Base-by-base conservation (phyloP, 768 basidiomycete species). In the Lentinula aciculospora region DNA sequence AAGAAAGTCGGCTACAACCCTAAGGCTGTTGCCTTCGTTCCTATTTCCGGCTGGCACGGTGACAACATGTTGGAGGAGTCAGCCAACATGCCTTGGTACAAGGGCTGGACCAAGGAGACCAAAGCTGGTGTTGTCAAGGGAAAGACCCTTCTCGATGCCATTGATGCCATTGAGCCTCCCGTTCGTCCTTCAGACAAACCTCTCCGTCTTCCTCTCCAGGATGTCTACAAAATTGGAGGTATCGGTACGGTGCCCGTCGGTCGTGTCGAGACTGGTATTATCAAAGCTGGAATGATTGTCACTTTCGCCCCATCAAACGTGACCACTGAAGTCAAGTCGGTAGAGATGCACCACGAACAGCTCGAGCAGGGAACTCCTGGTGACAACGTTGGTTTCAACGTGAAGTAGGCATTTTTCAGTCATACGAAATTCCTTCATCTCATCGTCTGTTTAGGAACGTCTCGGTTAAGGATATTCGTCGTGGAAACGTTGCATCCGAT, bases 21-120 rank as follows among this genome's bases (percentile, higher is more conserved):
- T 75, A 98, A 97, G 85, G 73, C 86, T 57, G 94, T 99, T 64
- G 85, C 96, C 62, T 99, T 98, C 81, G 96, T 98, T 62, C 97
- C 97, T 71, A 99, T 99, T 77, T 99, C 97, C 62, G 97, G 97
- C 67, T 99, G 97, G 97, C 95, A 98, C 83, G 97, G 97, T 71
- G 97, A 99, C 86, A 99, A 99, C 90, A 99, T 99, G 96, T 82
- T 99, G 81, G 96, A 98, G 84, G 93, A 95, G 78, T 97, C 97
- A 65, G 1, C 72, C 78, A 99, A 98, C 84, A 98, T 99, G 95
- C 71, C 91, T 54, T 99, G 97, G 97, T 98, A 87, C 88, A 99
- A 98, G 84, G 97, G 97, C 66, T 99, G 97, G 97, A 84, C 85
- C 68, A 97, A 88, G 86, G 96, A 98, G 80, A 86, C 76, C 79